A percentile compares a stretch with the other conserved stretches of the same genome.
These are phyloP conservation scores for Pythium grandisporangium DNA, from an alignment of 352 stramenopile genomes.

Conservation along the genomic window DNA sequence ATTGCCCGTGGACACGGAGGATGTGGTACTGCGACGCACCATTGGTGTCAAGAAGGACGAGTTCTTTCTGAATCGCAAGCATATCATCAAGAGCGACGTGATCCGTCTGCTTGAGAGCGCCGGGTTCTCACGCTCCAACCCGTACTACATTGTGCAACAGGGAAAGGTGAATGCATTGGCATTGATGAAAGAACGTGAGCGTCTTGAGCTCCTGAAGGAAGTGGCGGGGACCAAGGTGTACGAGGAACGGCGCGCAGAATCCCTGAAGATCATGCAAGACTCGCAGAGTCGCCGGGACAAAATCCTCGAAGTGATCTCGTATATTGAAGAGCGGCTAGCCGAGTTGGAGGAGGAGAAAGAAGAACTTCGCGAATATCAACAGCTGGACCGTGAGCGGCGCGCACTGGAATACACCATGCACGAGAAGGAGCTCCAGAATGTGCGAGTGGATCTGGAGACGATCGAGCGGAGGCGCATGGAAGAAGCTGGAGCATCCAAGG, in stretches of 20 bases:
- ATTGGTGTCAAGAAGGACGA: slow-evolving; percentile 99
- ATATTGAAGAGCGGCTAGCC: slow-evolving; percentile 90
- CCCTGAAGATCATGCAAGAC: slow-evolving; percentile 95
- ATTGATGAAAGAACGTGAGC: slow-evolving; percentile 96
- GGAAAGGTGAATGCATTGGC: slow-evolving; percentile 98
- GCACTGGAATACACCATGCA: slow-evolving; percentile 97
- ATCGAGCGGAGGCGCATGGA: slow-evolving; percentile 60
- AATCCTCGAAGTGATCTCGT: slow-evolving; percentile 93
- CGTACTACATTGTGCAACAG: slow-evolving; percentile 99
- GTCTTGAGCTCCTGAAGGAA: slow-evolving; percentile 97
- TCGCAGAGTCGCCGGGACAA: slow-evolving; percentile 92
- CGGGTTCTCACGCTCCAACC: slow-evolving; percentile 98
- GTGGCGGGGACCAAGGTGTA: slow-evolving; percentile 98
- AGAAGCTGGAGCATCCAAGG: slow-evolving; percentile 32
- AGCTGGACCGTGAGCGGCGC: slow-evolving; percentile 91
- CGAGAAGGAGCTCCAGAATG: slow-evolving; percentile 76
- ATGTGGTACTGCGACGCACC: slow-evolving; percentile 96
- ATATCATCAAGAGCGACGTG: slow-evolving; percentile 98
- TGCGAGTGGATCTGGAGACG: slow-evolving; percentile 45
- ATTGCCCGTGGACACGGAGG: slow-evolving; percentile 86
- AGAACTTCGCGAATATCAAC: slow-evolving; percentile 93
- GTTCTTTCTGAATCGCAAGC: slow-evolving; percentile 99
- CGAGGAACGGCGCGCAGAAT: slow-evolving; percentile 96
- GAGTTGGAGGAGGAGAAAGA: slow-evolving; percentile 99
- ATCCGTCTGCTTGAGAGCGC: slow-evolving; percentile 96